Base-by-base conservation (phyloP, 1,284 basidiomycete genomes). In the Takashimella koratensis region DNA sequence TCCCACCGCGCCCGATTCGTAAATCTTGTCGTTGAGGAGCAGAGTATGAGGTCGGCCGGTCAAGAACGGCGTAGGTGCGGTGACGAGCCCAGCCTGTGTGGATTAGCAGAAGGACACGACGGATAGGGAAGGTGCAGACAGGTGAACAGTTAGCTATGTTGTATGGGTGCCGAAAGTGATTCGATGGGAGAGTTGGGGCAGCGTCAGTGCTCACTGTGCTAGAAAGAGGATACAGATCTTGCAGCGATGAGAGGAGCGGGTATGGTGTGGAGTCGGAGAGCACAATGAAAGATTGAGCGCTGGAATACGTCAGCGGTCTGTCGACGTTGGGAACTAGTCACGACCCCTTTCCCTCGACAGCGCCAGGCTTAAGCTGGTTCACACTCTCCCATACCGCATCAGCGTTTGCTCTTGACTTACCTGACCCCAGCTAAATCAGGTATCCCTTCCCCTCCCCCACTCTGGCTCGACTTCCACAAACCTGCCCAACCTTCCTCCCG, bases 31-130 rank as follows among this genome's bases (percentile, higher is more conserved):
- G 49, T 84, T 82, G 58, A 82, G 75, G 60, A 91, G 84, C 2
- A 94, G 76, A 0, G 90, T 93, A 46, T 86, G 83, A 1, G 87
- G 86, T 20, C 86, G 78, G 10, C 88, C 88, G 0, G 89, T 93
- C 20, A 90, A 78, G 70, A 94, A 94, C 0, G 90, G 90, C 0
- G 91, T 94, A 0, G 87, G 86, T 0, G 88, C 80, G 0, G 85
- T 86, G 12, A 87, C 71, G 20, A 91, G 78, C 13, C 88, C 88
- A 36, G 88, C 73, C 84, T 89, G 62, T 8, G 8, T 36, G 30
- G 30, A 36, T 36, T 36, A 16, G 30, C n/a, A 16, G 30, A 36
- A 16, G 30, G 30, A 36, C 30, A 16, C 8, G n/a, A n/a, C n/a
- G 30, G 30, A 36, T 8, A 36, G 30, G 30, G 10, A 36, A 36